Evolutionary conservation across 129 eudicot species (phyloP).

Genomic region (Cynara cardunculus): DNA sequence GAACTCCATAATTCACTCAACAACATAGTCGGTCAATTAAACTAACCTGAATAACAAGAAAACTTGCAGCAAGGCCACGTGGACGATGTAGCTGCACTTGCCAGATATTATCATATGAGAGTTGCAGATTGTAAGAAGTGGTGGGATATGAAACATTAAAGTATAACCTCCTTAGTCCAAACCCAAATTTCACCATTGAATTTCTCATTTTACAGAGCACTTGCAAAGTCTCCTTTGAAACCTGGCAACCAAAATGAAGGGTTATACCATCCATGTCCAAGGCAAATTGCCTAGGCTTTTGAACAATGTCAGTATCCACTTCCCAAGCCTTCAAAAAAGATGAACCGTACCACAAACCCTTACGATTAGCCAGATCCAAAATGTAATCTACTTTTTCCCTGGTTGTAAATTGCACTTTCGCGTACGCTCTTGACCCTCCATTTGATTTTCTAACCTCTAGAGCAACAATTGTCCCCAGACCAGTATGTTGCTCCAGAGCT

Average conservation of each 20-base stretch:
- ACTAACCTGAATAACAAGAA: conserved; percentile 71
- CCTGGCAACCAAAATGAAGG: conserved; percentile 73
- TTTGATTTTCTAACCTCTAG: conserved; percentile 45
- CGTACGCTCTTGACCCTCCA: conserved; percentile 45
- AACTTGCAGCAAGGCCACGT: conserved; percentile 20
- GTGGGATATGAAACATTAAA: conserved; percentile 23
- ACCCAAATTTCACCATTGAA: conserved; percentile 49
- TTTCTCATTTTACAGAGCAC: conserved; percentile 39
- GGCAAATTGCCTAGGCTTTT: conserved; percentile 37
- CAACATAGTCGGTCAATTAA: background rate
- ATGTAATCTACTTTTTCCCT: conserved; percentile 31
- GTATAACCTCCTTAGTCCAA: conserved; percentile 48
- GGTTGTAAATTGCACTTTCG: conserved; percentile 58
- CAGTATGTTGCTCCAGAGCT: conserved; percentile 45
- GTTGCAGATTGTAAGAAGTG: conserved; percentile 58
- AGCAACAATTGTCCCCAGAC: conserved; percentile 60
- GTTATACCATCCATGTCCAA: conserved; percentile 36
- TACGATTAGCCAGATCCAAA: conserved; percentile 24
- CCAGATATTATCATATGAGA: conserved; percentile 69
- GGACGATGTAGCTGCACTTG: conserved; percentile 52
- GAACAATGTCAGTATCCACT: conserved; percentile 44
- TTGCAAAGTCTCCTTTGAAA: conserved; percentile 44
- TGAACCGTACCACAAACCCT: conserved; percentile 33
- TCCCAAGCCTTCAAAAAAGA: conserved; percentile 50
- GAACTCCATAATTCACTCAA: background rate